phyloP scores from a whole-genome alignment of 2,329 filamentous ascomycete genomes.

The Penicillium fuscoglaucum region DNA sequence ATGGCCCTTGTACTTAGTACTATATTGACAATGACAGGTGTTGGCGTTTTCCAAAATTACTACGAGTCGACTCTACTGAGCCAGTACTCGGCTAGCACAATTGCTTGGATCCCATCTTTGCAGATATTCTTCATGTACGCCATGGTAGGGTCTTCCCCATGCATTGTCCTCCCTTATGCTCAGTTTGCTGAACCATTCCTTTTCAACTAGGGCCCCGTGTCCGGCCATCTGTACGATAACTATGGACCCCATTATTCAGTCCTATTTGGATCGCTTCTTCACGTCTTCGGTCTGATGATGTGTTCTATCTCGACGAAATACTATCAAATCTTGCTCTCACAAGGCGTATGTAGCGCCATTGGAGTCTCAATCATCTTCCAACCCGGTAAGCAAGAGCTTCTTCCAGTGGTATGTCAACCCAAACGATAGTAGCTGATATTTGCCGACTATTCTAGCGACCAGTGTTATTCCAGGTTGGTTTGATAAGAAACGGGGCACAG shows the following conservation, averaged over 20 bases:
- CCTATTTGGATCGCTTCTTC: slow-evolving; percentile 45
- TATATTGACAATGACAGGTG: slow-evolving; percentile 28
- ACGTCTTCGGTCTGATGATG: slow-evolving; percentile 61
- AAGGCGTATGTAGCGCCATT: slow-evolving; percentile 54
- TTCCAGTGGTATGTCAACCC: not conserved
- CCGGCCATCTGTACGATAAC: slow-evolving; percentile 63
- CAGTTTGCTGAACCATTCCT: no score
- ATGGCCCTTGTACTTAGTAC: not conserved
- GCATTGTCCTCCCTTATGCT: not conserved
- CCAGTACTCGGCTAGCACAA: slow-evolving; percentile 52
- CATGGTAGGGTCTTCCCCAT: slow-evolving; percentile 5
- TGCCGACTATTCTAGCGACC: not conserved
- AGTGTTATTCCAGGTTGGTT: slow-evolving; percentile 51
- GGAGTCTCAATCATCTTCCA: slow-evolving; percentile 53
- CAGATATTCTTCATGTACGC: slow-evolving; percentile 23
- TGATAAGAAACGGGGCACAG: slow-evolving; percentile 50
- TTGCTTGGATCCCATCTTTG: slow-evolving; percentile 61
- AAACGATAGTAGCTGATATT: not conserved
- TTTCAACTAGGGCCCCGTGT: slow-evolving; percentile 51
- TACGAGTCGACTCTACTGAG: slow-evolving; percentile 53
- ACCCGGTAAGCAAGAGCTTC: slow-evolving; percentile 20
- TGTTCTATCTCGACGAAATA: slow-evolving; percentile 54
- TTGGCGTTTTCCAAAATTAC: slow-evolving; percentile 60
- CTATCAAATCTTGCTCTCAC: slow-evolving; percentile 57
- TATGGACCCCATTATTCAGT: slow-evolving; percentile 59